Conservation (phyloP, 371 early-diverging fungal species). For the Mucor racemosus region DNA sequence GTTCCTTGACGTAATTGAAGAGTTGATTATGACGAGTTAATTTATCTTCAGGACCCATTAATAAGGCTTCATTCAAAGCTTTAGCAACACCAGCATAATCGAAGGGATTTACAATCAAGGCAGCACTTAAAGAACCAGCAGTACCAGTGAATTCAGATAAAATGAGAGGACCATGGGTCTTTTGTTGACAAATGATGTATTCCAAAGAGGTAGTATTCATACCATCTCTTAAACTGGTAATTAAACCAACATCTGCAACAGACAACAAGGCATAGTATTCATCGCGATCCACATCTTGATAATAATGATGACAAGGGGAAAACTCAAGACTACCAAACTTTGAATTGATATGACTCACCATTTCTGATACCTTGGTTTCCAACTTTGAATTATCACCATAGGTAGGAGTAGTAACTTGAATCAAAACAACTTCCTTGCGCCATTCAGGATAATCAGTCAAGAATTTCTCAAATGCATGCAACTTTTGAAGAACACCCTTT, state of each 20-base stretch:
- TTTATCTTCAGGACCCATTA: constrained; percentile 81
- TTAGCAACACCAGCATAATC: constrained; percentile 90
- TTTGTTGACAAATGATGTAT: constrained; percentile 95
- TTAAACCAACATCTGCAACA: constrained; percentile 94
- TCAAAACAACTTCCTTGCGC: constrained; percentile 87
- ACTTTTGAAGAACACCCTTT: constrained; percentile 97
- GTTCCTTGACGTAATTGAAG: constrained; percentile 78
- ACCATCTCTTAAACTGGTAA: constrained; percentile 98
- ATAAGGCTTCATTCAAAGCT: constrained; percentile 87
- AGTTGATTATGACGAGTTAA: constrained; percentile 76
- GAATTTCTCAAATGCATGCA: constrained; percentile 94
- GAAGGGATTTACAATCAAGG: constrained; percentile 97
- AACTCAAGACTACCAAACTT: constrained; percentile 94
- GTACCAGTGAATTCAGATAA: constrained; percentile 98
- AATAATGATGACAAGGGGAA: constrained; percentile 94
- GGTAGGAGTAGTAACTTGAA: constrained; percentile 77
- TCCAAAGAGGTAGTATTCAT: constrained; percentile 99
- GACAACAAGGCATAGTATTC: constrained; percentile 96
- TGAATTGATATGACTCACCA: constrained; percentile 94
- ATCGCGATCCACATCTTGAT: constrained; percentile 92
- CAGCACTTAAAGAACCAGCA: constrained; percentile 86
- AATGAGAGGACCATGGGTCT: constrained; percentile 87
- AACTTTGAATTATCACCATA: constrained; percentile 67
- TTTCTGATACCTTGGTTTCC: constrained; percentile 88
- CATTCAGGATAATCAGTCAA: constrained; percentile 89